Base-by-base conservation (phyloP, 2,329 filamentous ascomycete species). In the Rutstroemia sp. region DNA sequence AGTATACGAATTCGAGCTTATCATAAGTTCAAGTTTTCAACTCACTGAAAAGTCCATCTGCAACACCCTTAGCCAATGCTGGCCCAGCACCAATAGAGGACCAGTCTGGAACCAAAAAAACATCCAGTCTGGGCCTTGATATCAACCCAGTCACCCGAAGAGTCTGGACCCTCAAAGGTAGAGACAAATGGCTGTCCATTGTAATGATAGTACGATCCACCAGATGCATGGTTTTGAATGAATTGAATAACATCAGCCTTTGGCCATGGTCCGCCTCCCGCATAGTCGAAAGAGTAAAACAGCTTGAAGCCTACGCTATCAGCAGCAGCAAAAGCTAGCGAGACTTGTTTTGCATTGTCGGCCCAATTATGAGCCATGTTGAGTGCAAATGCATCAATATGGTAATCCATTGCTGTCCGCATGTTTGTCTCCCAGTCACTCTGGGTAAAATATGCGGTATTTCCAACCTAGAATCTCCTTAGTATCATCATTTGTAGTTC, bases 261-360 rank as follows among this genome's bases (percentile, higher is more conserved):
- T 25, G 34, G 48, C 51, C 51, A 54, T 54, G 50, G 23, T 5
- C 27, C 39, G n/a, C 25, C 36, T 1, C 30, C 51, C 16, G 63
- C 65, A 38, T 68, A 67, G 42, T 69, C 68, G 45, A 69, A 69
- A 8, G 68, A 68, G 54, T 67, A 61, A 42, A 68, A 69, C 46
- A 70, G 25, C 48, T 62, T 64, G 54, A 70, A 70, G 30, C 60
- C 58, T 8, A 63, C 48, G 38, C 61, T 54, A 27, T 68, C 59
- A 17, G 68, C 68, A 9, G 62, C 60, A 46, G 55, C 51, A 48
- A 66, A 69, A 6, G 67, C 67, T 4, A 65, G 49, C 10, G 57
- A 58, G 2, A 68, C 51, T 48, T 67, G 64, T 14, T 47, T 57
- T 19, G 60, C 60, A 0, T 70, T 73, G 25, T 61, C 45, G 10